These are phyloP conservation scores for Drechslerella dactyloides DNA, from an alignment of 2,329 filamentous ascomycete species.

Conservation along the genomic window DNA sequence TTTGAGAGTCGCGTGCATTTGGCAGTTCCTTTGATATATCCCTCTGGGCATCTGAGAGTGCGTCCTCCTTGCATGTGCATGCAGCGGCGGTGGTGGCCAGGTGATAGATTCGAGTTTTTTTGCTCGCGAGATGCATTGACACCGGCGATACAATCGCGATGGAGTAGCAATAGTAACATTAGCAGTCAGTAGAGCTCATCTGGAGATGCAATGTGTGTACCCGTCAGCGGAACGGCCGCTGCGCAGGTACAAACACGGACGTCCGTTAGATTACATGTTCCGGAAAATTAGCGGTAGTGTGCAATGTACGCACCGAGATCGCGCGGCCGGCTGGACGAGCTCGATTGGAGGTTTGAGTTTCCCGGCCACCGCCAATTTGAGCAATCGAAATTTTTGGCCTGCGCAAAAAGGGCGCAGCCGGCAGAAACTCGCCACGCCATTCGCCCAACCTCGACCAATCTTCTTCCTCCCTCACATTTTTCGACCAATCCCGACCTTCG, in stretches of 20 bases:
- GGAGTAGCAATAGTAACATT: too few relatives aligned
- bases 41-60: too few relatives aligned
- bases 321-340: not conserved
- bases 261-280: too few relatives aligned
- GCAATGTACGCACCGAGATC: too few relatives aligned
- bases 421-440: slow-evolving; percentile 38
- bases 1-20: not conserved
- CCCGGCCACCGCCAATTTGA: slow-evolving; percentile 49
- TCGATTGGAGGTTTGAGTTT: slow-evolving; percentile 4
- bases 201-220: not conserved
- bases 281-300: too few relatives aligned
- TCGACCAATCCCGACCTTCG: slow-evolving; percentile 37
- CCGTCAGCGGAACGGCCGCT: slow-evolving; percentile 1
- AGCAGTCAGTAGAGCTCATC: not conserved
- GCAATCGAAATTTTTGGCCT: slow-evolving; percentile 28
- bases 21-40: too few relatives aligned
- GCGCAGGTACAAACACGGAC: slow-evolving; percentile 23
- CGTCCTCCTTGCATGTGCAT: too few relatives aligned
- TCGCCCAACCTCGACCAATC: slow-evolving; percentile 49
- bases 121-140: too few relatives aligned
- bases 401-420: slow-evolving; percentile 27
- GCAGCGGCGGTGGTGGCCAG: not conserved
- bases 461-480: slow-evolving; percentile 37
- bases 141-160: too few relatives aligned
- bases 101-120: not conserved